Percentiles rank a stretch among this genome's conserved stretches.
phyloP scores from a whole-genome alignment of 495 filamentous ascomycete species.

The Filosporella fistucella region DNA sequence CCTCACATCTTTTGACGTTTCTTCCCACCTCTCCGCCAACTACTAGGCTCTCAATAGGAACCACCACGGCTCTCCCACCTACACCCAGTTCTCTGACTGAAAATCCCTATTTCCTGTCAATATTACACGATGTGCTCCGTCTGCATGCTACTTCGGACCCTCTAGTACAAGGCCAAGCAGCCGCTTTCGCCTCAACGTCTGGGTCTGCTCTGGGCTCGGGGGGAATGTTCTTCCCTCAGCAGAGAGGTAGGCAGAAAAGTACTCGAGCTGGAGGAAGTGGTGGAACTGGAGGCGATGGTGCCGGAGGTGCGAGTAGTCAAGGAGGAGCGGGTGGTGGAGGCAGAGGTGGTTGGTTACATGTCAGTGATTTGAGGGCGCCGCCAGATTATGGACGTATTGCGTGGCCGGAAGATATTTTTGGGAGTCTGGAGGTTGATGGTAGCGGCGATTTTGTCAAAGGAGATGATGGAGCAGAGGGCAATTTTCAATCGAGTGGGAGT shows the following conservation, averaged over 20 bases:
- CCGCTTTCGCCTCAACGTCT: conserved; percentile 71
- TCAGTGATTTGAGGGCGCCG: conserved; percentile 76
- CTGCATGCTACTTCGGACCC: conserved; percentile 70
- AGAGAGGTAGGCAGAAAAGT: conserved; percentile 25
- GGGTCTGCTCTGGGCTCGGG: conserved; percentile 66
- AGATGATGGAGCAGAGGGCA: conserved; percentile 37
- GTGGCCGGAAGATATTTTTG: conserved; percentile 90
- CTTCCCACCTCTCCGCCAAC: conserved; percentile 72
- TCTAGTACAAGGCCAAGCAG: conserved; percentile 66
- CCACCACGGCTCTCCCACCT: conserved; percentile 66
- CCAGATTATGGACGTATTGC: conserved; percentile 91
- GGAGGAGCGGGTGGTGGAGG: conserved; percentile 81
- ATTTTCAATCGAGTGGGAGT: conserved; percentile 59
- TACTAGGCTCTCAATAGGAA: conserved; percentile 67
- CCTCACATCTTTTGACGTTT: conserved; percentile 59
- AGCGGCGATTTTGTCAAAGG: conserved; percentile 60
- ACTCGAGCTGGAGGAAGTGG: conserved; percentile 35
- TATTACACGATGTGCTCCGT: conserved; percentile 69
- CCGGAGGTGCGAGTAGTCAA: conserved; percentile 73
- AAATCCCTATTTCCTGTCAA: conserved; percentile 70
- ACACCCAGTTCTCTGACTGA: conserved; percentile 70
- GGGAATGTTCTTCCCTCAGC: conserved; percentile 56
- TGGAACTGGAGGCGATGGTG: conserved; percentile 50
- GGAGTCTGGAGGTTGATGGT: conserved; percentile 81
- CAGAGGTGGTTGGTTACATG: conserved; percentile 83